Evolutionary conservation across 2,329 filamentous ascomycete species (phyloP), one percentile per base, ranked within the genome.

Genomic region (Hirsutella minnesotensis): DNA sequence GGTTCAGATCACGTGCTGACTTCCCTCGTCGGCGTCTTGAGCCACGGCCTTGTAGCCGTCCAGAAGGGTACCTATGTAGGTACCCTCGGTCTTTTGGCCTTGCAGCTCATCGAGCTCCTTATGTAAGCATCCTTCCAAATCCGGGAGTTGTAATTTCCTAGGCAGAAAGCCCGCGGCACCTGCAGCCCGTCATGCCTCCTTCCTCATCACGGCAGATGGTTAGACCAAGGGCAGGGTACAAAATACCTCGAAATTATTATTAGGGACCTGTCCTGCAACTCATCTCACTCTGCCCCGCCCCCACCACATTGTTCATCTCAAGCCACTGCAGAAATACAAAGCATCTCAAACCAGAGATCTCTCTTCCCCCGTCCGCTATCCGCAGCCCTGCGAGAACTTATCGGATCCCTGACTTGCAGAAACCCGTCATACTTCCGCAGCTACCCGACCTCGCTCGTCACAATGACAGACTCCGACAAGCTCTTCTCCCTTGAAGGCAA

Each of bases 401-500:
- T 27, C 31, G 35, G 18, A 33, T 38, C 41, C 21, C 12, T 27
- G 24, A 7, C 29, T 27, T 33, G 36, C 15, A 33, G 15, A 31
- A 5, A 16, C 34, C 20, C 29, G 10, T 9, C 5, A 13, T 18
- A 47, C 12, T 27, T 27, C 24, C 24, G 24, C 7, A 41, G 10
- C 1, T 12, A 12, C 40, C 47, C 44, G 22, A 30, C 34, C 35
- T 36, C 40, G 33, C 35, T 41, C 29, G 15, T 38, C 48, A 53
- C 39, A 46, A 63, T 64, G 61, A 46, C 56, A 46, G 50, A 53
- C 46, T 50, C 56, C 20, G 49, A 64, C 44, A 88, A 84, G 62
- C 61, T 86, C 58, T 96, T 95, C 68, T 89, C 88, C 53, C 79
- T 96, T 52, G 86, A 94, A 65, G 88, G 86, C 64, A 92, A 84